phyloP scores from a whole-genome alignment of 306 rosid species.

The Quercus engelmannii region DNA sequence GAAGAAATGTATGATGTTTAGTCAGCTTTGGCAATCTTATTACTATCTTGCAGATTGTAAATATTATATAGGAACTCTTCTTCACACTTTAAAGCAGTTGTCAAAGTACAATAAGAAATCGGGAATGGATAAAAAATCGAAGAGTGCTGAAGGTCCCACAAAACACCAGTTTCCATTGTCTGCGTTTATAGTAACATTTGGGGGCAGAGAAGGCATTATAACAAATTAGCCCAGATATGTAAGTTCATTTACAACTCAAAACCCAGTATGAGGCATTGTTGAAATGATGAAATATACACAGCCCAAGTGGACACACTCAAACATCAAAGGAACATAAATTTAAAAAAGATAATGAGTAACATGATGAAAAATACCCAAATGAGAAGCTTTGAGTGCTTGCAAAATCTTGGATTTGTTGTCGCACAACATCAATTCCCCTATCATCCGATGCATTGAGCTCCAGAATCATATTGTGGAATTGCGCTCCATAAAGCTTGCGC shows the following conservation, averaged over 20 bases:
- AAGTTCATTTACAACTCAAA: neutral
- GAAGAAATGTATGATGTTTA: neutral
- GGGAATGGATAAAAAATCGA: too few relatives aligned
- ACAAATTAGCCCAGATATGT: neutral
- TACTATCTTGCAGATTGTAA: neutral
- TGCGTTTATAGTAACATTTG: neutral
- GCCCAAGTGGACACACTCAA: neutral
- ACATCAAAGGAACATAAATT: neutral
- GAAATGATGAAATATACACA: neutral
- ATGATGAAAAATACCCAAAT: conserved; percentile 62
- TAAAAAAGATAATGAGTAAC: neutral
- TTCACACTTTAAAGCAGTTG: too few relatives aligned
- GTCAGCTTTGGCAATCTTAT: neutral
- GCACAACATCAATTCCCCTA: conserved; percentile 93
- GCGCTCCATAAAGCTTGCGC: conserved; percentile 79
- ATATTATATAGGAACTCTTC: too few relatives aligned
- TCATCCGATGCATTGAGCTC: conserved; percentile 95
- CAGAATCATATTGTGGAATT: conserved; percentile 73
- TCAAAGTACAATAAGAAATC: neutral
- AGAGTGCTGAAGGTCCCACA: too few relatives aligned
- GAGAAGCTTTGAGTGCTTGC: conserved; percentile 94
- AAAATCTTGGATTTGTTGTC: conserved; percentile 91
- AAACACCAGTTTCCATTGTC: neutral
- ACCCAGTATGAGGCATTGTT: neutral
- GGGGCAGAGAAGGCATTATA: neutral